Conservation (phyloP, 805 yeast species). For the Kuraishia hungarica region DNA sequence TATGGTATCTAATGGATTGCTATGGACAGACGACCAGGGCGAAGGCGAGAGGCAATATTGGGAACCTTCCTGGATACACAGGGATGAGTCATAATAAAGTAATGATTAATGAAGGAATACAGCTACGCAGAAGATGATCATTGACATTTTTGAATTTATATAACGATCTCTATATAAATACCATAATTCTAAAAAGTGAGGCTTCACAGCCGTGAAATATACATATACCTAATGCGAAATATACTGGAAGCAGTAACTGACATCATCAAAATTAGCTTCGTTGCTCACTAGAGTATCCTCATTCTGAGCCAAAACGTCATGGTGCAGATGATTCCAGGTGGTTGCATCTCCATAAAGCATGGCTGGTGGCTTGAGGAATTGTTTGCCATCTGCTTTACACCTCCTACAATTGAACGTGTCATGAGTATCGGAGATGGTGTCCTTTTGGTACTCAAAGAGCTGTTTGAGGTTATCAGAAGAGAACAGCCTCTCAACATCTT, state of each 20-base stretch:
- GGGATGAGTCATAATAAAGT: slow-evolving; percentile 1
- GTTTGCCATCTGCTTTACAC: slow-evolving; percentile 51
- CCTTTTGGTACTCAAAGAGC: slow-evolving; percentile 60
- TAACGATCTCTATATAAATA: neutral
- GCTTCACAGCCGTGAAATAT: neutral
- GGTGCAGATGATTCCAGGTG: slow-evolving; percentile 89
- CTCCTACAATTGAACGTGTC: slow-evolving; percentile 85
- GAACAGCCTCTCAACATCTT: slow-evolving; percentile 88
- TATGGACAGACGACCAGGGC: slow-evolving; percentile 72
- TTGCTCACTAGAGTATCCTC: slow-evolving; percentile 73
- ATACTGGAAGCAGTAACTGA: slow-evolving; percentile 87
- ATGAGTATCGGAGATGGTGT: slow-evolving; percentile 83
- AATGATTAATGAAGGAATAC: neutral
- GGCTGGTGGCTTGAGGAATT: slow-evolving; percentile 59
- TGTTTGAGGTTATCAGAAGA: slow-evolving; percentile 73
- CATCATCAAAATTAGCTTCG: slow-evolving; percentile 60
- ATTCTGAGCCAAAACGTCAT: slow-evolving; percentile 47
- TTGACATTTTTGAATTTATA: neutral
- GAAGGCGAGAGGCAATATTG: slow-evolving; percentile 37
- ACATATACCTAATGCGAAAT: slow-evolving; percentile 55
- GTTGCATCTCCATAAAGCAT: slow-evolving; percentile 98
- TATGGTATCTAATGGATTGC: slow-evolving; percentile 71
- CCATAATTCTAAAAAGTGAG: neutral
- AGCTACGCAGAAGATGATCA: neutral
- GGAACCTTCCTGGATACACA: slow-evolving; percentile 67